A percentile compares a stretch with the other conserved stretches of the same genome.
These are phyloP conservation scores for Cytospora piceae DNA, from an alignment of 2,329 filamentous ascomycete genomes.

Conservation along the genomic window DNA sequence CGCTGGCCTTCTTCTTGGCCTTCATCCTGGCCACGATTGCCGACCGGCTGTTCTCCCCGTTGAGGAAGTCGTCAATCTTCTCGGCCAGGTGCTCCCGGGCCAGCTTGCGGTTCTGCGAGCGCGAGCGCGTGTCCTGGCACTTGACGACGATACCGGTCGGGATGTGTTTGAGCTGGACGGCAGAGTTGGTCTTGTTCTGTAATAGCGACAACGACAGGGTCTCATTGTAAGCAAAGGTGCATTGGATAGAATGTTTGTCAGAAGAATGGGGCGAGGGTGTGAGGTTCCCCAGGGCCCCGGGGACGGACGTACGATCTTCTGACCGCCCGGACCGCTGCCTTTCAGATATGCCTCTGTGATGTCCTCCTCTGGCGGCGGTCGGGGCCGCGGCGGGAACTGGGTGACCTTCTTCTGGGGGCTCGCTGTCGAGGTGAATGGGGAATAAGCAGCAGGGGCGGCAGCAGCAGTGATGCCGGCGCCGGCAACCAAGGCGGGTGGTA, in stretches of 20 bases:
- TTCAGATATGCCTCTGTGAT: conserved; percentile 87
- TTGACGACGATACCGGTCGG: conserved; percentile 94
- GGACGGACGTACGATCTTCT: conserved; percentile 88
- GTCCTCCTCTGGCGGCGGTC: conserved; percentile 73
- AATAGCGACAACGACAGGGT: neutral
- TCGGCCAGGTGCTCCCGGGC: conserved; percentile 79
- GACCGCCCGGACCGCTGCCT: conserved; percentile 88
- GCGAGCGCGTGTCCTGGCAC: conserved; percentile 86
- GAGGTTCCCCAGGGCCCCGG: no score
- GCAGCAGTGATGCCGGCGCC: neutral
- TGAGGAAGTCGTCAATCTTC: conserved; percentile 70
- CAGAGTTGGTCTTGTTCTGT: conserved; percentile 94
- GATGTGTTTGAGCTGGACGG: conserved; percentile 88
- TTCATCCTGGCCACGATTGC: conserved; percentile 66
- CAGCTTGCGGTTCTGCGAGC: conserved; percentile 83
- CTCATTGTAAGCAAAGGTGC: conserved; percentile 15
- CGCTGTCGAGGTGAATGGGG: conserved; percentile 41
- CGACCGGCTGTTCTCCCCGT: conserved; percentile 70
- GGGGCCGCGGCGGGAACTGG: conserved; percentile 68
- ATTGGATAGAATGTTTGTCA: no score
- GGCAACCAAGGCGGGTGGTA: neutral
- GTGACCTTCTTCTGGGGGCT: conserved; percentile 57
- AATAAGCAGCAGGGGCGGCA: conserved; percentile 4
- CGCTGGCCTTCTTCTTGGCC: conserved; percentile 73
- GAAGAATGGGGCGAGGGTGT: neutral